These are phyloP conservation scores for Penicillium sumatraense DNA, from an alignment of 2,329 filamentous ascomycete genomes.

Conservation along the genomic window DNA sequence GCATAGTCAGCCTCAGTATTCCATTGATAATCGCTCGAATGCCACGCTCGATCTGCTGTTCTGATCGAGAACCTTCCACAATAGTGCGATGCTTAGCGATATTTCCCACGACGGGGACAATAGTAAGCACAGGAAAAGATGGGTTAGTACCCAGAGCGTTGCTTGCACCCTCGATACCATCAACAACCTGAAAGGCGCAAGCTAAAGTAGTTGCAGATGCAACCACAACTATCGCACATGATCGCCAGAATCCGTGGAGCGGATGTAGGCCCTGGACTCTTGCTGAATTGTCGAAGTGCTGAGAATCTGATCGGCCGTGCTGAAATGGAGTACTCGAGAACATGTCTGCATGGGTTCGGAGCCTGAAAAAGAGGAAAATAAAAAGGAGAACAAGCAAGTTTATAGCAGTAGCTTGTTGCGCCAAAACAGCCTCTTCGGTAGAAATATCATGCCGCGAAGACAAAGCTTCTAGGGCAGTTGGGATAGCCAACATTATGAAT, in stretches of 20 bases:
- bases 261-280: neutral
- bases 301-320: neutral
- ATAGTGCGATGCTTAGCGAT: constrained; percentile 16
- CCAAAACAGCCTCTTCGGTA: constrained; percentile 10
- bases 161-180: constrained; percentile 6
- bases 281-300: neutral
- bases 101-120: constrained; percentile 21
- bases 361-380: constrained; percentile 19
- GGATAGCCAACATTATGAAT: constrained; percentile 21
- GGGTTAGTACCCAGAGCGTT: constrained; percentile 9
- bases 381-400: constrained; percentile 12
- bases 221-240: constrained; percentile 2
- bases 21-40: constrained; percentile 21
- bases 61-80: constrained; percentile 6
- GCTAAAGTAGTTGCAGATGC: constrained; percentile 5
- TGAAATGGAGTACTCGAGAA: constrained; percentile 19
- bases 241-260: neutral
- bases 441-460: constrained; percentile 13
- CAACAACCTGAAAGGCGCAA: constrained; percentile 14
- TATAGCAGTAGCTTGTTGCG: constrained; percentile 15
- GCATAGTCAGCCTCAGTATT: constrained; percentile 19
- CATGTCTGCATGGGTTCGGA: constrained; percentile 19
- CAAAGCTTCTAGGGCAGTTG: constrained; percentile 23
- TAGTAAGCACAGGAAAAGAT: constrained; percentile 2
- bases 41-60: constrained; percentile 15